Conservation (phyloP, 768 basidiomycete species). For the Rhizopogon roseolus region DNA sequence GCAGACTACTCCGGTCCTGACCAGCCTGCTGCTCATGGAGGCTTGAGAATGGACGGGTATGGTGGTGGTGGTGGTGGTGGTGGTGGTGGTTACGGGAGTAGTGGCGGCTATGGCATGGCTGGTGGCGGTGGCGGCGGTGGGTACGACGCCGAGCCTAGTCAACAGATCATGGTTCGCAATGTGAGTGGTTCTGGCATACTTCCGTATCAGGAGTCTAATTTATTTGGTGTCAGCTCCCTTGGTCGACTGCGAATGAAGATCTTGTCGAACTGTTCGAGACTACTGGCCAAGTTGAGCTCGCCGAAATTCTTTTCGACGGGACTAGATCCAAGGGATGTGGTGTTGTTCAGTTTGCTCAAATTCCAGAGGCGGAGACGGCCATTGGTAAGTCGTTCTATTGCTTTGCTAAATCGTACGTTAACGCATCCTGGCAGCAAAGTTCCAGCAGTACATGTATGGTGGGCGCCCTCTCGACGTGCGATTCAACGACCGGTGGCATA, state of each 20-base stretch:
- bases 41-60: slow-evolving; percentile 31
- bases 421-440: slow-evolving; percentile 57
- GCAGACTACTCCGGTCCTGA: slow-evolving; percentile 92
- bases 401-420: neutral
- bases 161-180: slow-evolving; percentile 98
- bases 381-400: slow-evolving; percentile 51
- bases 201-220: neutral
- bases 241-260: slow-evolving; percentile 99
- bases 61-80: slow-evolving; percentile 32
- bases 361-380: slow-evolving; percentile 88
- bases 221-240: slow-evolving; percentile 64
- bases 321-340: slow-evolving; percentile 92
- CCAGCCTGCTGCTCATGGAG: slow-evolving; percentile 38
- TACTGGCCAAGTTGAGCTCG: slow-evolving; percentile 89
- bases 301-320: slow-evolving; percentile 92
- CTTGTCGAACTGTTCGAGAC: slow-evolving; percentile 98
- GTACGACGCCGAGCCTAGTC: slow-evolving; percentile 78
- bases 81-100: slow-evolving; percentile 35
- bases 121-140: slow-evolving; percentile 21
- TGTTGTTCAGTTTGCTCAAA: slow-evolving; percentile 90
- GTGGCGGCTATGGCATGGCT: slow-evolving; percentile 27
- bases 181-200: slow-evolving; percentile 47
- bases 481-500: slow-evolving; percentile 95
- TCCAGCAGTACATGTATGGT: slow-evolving; percentile 94
- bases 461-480: slow-evolving; percentile 87